Conservation (phyloP, 441 rosid species). For the Pelargonium australe region DNA sequence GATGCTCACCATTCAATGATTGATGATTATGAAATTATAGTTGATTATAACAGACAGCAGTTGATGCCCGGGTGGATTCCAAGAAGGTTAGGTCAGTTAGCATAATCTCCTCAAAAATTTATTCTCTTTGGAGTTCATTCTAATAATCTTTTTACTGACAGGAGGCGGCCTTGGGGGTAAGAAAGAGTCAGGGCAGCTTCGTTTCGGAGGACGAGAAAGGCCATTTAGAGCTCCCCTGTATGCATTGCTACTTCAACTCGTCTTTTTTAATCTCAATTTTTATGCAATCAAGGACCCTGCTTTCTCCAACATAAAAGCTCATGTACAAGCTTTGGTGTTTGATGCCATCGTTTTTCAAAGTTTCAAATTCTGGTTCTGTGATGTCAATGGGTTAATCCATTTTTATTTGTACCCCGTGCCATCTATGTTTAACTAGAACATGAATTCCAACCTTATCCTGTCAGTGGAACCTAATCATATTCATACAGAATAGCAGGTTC, state of each 20-base stretch:
- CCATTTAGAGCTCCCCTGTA: slow-evolving; percentile 96
- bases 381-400: background rate
- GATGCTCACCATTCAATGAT: slow-evolving; percentile 71
- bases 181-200: slow-evolving; percentile 91
- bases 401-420: background rate
- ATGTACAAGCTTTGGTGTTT: background rate
- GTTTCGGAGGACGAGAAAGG: slow-evolving; percentile 95
- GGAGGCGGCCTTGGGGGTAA: slow-evolving; percentile 97
- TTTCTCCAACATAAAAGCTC: background rate
- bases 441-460: background rate
- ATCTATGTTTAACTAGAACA: background rate
- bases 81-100: slow-evolving; percentile 74
- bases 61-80: slow-evolving; percentile 98
- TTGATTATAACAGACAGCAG: slow-evolving; percentile 79
- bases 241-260: slow-evolving; percentile 16
- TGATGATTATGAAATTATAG: slow-evolving; percentile 70
- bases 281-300: background rate
- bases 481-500: background rate
- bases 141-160: slow-evolving; percentile 18
- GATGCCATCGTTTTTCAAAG: background rate
- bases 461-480: background rate
- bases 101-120: slow-evolving; percentile 13
- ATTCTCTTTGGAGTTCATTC: background rate
- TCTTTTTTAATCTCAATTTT: background rate
- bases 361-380: background rate